Evolutionary conservation across 129 eudicot species (phyloP).

Genomic region (Kitagawia praeruptora): DNA sequence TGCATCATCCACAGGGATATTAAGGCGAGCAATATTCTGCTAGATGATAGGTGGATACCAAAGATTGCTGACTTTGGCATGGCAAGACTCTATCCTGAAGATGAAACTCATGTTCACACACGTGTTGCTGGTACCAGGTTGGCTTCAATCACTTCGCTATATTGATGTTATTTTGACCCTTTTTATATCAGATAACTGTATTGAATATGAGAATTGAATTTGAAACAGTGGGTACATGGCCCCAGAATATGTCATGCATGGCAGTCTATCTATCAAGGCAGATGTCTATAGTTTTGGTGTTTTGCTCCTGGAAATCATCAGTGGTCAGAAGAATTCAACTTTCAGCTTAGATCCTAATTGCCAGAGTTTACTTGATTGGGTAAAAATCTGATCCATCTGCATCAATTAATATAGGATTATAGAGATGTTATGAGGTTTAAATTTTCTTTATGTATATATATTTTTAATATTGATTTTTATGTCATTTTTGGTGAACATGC

Average conservation of each 20-base stretch:
- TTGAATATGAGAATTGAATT: background rate
- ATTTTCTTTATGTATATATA: background rate
- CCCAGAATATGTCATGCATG: slow-evolving; percentile 74
- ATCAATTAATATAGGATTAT: background rate
- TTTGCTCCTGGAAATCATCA: slow-evolving; percentile 60
- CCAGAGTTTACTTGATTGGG: slow-evolving; percentile 72
- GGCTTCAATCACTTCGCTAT: slow-evolving; percentile 6
- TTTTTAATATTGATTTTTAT: background rate
- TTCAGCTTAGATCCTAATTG: slow-evolving; percentile 47
- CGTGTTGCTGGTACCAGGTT: slow-evolving; percentile 91
- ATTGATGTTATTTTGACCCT: background rate
- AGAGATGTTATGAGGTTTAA: background rate
- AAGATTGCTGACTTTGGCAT: slow-evolving; percentile 89
- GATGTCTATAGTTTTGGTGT: slow-evolving; percentile 88
- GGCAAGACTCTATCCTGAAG: slow-evolving; percentile 71
- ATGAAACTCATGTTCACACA: slow-evolving; percentile 68
- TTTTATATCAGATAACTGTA: background rate
- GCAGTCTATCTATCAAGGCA: slow-evolving; percentile 53
- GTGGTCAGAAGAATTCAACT: slow-evolving; percentile 62
- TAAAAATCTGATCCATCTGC: slow-evolving; percentile 23
- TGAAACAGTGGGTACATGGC: slow-evolving; percentile 79
- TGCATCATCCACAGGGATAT: slow-evolving; percentile 81
- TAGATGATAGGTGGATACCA: slow-evolving; percentile 77
- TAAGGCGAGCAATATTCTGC: slow-evolving; percentile 76
- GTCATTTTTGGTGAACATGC: background rate